These are phyloP conservation scores for Wickerhamomyces strasburgensis DNA, from an alignment of 805 yeast species.

Conservation along the genomic window DNA sequence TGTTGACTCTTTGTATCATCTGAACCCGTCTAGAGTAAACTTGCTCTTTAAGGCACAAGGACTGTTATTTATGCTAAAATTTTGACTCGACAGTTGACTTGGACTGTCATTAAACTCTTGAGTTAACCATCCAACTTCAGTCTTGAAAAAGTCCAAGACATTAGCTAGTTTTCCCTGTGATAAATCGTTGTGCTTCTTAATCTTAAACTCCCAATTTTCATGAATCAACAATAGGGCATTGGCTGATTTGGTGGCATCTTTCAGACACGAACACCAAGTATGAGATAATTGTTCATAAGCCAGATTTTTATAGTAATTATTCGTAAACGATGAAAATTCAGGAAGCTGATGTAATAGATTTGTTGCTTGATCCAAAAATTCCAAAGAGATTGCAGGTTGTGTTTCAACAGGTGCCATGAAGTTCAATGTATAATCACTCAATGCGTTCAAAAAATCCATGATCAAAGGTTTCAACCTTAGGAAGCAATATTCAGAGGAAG, in stretches of 20 bases:
- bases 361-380: conserved; percentile 60
- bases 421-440: conserved; percentile 69
- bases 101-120: conserved; percentile 14
- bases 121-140: conserved; percentile 32
- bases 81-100: conserved; percentile 13
- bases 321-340: conserved; percentile 45
- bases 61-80: conserved; percentile 21
- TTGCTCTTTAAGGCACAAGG: conserved; percentile 19
- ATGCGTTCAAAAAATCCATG: conserved; percentile 62
- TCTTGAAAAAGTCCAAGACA: conserved; percentile 40
- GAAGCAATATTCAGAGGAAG: conserved; percentile 69
- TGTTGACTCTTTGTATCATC: no score
- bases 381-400: conserved; percentile 46
- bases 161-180: conserved; percentile 38
- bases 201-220: conserved; percentile 36
- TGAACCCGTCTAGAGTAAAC: background rate
- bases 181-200: conserved; percentile 40
- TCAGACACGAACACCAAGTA: conserved; percentile 49
- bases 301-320: conserved; percentile 37
- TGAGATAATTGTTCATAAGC: conserved; percentile 59
- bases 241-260: conserved; percentile 23
- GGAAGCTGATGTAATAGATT: conserved; percentile 60
- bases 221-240: conserved; percentile 28
- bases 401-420: conserved; percentile 68
- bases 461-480: conserved; percentile 64